Conservation (phyloP, 2,329 filamentous ascomycete species). For the Penicillium sclerotigenum region DNA sequence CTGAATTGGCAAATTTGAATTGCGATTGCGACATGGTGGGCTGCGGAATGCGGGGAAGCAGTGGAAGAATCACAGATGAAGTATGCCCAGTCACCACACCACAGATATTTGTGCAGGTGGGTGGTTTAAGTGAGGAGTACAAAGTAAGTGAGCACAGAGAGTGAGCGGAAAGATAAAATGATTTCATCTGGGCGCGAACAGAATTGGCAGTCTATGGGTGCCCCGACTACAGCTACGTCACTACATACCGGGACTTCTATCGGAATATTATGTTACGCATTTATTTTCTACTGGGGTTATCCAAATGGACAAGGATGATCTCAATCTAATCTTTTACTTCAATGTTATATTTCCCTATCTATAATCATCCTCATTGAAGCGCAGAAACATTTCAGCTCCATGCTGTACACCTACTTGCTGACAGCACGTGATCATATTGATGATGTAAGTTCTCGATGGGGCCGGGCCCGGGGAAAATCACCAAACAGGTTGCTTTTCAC, state of each 20-base stretch:
- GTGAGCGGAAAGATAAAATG: background rate
- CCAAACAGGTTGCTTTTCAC: background rate
- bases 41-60: conserved; percentile 3
- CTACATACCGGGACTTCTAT: background rate
- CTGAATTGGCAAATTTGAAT: conserved; percentile 36
- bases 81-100: background rate
- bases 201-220: background rate
- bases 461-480: background rate
- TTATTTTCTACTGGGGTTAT: background rate
- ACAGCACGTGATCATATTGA: background rate
- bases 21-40: conserved; percentile 29
- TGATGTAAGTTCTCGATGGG: conserved; percentile 6
- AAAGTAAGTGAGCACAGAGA: background rate
- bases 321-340: no score
- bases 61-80: background rate
- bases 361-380: background rate
- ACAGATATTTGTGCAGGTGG: background rate
- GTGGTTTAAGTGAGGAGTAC: background rate
- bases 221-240: conserved; percentile 2
- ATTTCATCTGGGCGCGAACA: background rate
- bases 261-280: background rate
- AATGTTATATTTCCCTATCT: background rate
- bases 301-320: background rate
- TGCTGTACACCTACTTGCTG: background rate
- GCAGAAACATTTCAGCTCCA: background rate